Conservation (phyloP, 768 basidiomycete species). For the Mycena vitilis region DNA sequence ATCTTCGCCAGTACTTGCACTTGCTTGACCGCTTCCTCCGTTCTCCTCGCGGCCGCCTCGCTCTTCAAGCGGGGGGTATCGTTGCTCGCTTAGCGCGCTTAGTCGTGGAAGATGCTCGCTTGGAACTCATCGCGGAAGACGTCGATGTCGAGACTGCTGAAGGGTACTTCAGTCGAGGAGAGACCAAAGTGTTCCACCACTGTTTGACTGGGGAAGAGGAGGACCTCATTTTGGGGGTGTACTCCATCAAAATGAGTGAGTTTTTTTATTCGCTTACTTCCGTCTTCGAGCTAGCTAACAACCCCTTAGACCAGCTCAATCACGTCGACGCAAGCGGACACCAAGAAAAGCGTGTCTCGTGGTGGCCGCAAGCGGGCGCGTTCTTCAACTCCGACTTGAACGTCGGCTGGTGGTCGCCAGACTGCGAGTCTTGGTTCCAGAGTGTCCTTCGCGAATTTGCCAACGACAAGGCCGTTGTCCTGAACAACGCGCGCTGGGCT, state of each 20-base stretch:
- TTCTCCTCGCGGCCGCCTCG: constrained; percentile 13
- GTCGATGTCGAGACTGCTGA: constrained; percentile 13
- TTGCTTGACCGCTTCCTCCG: constrained; percentile 10
- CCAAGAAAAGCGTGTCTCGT: no score
- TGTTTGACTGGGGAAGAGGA: constrained; percentile 11
- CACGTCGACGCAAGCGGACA: no score
- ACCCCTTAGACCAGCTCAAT: background rate
- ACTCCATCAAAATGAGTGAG: constrained; percentile 11
- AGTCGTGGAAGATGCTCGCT: background rate
- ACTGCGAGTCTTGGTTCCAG: no score
- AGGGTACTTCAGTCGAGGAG: background rate
- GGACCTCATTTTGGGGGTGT: constrained; percentile 13
- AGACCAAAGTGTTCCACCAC: background rate
- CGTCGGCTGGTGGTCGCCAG: no score
- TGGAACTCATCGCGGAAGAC: constrained; percentile 9
- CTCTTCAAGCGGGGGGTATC: constrained; percentile 13
- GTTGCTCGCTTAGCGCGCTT: constrained; percentile 9
- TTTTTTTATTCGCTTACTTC: constrained; percentile 9
- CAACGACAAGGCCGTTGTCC: no score
- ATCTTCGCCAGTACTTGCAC: background rate
- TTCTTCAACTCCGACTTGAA: no score
- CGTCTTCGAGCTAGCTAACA: constrained; percentile 5
- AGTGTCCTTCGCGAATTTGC: no score
- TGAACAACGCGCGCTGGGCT: no score
- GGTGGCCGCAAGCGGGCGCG: no score